A percentile compares a stretch with the other conserved stretches of the same genome.
Conservation (phyloP, 805 yeast genomes). For the Zygosaccharomyces rouxii region DNA sequence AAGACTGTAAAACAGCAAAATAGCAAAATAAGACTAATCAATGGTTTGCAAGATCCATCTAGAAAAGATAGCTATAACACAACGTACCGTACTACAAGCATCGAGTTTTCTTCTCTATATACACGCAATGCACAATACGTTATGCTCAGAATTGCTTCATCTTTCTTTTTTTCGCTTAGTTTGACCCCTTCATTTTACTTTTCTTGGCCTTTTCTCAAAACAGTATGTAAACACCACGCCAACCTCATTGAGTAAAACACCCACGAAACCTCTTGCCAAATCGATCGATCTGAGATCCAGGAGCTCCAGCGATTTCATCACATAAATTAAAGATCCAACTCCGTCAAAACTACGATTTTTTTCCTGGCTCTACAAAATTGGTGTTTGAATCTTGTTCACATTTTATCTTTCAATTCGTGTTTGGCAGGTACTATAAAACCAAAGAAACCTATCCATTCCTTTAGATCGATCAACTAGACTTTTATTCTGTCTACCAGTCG, state of each 20-base stretch:
- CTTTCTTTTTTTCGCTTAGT: background rate
- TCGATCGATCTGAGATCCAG: background rate
- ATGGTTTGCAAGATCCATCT: background rate
- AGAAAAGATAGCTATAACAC: background rate
- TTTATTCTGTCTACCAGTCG: background rate
- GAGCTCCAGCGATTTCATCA: background rate
- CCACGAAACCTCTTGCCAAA: conserved; percentile 5
- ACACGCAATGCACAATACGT: too few relatives aligned
- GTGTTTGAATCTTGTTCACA: background rate
- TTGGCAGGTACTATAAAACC: conserved; percentile 1
- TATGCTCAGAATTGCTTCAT: background rate
- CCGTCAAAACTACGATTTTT: background rate
- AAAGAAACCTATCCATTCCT: conserved; percentile 4
- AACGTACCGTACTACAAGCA: background rate
- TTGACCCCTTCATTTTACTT: background rate
- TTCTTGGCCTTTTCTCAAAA: background rate
- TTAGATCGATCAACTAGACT: background rate
- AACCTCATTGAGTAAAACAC: conserved; percentile 1
- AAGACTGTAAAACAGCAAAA: background rate
- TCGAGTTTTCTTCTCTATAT: too few relatives aligned
- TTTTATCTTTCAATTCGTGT: background rate
- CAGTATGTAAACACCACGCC: background rate
- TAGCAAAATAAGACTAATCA: background rate
- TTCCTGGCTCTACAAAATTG: background rate
- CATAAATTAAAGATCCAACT: conserved; percentile 2